phyloP scores from a whole-genome alignment of 2,329 filamentous ascomycete species.

The Penicillium hesseltinei region DNA sequence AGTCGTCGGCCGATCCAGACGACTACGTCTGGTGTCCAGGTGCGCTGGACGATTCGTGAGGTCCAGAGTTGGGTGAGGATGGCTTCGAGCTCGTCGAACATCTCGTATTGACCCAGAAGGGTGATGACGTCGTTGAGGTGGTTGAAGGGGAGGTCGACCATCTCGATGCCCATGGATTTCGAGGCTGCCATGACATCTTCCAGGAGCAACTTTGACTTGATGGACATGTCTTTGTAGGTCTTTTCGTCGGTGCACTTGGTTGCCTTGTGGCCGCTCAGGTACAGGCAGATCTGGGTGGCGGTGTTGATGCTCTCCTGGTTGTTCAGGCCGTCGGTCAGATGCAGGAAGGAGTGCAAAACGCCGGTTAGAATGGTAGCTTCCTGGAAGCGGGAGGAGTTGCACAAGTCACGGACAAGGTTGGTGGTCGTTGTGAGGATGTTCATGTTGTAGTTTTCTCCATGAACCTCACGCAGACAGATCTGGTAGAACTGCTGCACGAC shows the following conservation, averaged over 20 bases:
- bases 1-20: constrained; percentile 54
- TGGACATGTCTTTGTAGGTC: constrained; percentile 31
- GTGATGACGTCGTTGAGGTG: constrained; percentile 40
- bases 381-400: constrained; percentile 32
- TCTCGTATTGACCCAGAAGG: constrained; percentile 38
- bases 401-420: constrained; percentile 30
- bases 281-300: constrained; percentile 39
- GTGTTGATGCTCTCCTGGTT: constrained; percentile 33
- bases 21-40: constrained; percentile 47
- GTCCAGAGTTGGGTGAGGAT: constrained; percentile 49
- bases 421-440: constrained; percentile 32
- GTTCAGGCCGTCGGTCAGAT: constrained; percentile 35
- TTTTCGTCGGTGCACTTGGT: constrained; percentile 29
- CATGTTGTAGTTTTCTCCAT: constrained; percentile 30
- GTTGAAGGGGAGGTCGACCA: constrained; percentile 35
- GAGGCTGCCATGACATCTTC: constrained; percentile 34
- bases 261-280: constrained; percentile 35
- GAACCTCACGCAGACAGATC: constrained; percentile 33
- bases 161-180: constrained; percentile 32
- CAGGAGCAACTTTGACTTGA: constrained; percentile 35
- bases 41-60: constrained; percentile 46
- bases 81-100: constrained; percentile 38
- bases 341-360: constrained; percentile 36
- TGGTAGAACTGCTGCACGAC: constrained; percentile 35
- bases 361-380: constrained; percentile 36